Conservation (phyloP, 345 rosid species). For the Arabidopsis arenosa region DNA sequence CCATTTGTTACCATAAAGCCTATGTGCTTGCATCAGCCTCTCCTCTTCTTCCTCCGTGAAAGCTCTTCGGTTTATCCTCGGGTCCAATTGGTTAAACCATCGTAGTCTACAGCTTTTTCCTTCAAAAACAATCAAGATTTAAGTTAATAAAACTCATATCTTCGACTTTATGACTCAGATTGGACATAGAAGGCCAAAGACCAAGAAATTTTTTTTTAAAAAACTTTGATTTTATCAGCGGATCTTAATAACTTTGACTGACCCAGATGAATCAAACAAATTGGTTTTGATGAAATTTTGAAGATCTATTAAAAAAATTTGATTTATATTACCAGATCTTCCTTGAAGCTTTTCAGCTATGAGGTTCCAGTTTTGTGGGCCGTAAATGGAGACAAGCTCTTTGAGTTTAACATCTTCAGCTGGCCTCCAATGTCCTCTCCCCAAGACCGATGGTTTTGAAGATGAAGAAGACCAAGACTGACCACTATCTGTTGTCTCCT, state of each 20-base stretch:
- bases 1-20: slow-evolving; percentile 97
- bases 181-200: background rate
- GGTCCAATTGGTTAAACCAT: slow-evolving; percentile 98
- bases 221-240: background rate
- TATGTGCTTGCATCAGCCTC: slow-evolving; percentile 90
- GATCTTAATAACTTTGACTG: slow-evolving; percentile 7
- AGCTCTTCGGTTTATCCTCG: slow-evolving; percentile 89
- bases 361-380: slow-evolving; percentile 99
- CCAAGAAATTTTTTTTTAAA: too few species aligned
- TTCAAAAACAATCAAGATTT: slow-evolving; percentile 29
- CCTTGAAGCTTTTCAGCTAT: slow-evolving; percentile 93
- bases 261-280: slow-evolving; percentile 17
- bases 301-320: background rate
- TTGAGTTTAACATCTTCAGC: slow-evolving; percentile 91
- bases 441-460: slow-evolving; percentile 40
- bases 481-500: slow-evolving; percentile 49
- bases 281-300: slow-evolving; percentile 3
- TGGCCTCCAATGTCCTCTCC: slow-evolving; percentile 97
- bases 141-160: slow-evolving; percentile 15
- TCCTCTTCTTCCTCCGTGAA: slow-evolving; percentile 97
- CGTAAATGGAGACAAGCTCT: slow-evolving; percentile 89
- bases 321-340: slow-evolving; percentile 74
- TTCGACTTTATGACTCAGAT: slow-evolving; percentile 21
- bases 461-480: slow-evolving; percentile 77
- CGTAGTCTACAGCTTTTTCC: slow-evolving; percentile 96